These are phyloP conservation scores for Globisporangium alternatum DNA, from an alignment of 352 stramenopile species.

Conservation along the genomic window DNA sequence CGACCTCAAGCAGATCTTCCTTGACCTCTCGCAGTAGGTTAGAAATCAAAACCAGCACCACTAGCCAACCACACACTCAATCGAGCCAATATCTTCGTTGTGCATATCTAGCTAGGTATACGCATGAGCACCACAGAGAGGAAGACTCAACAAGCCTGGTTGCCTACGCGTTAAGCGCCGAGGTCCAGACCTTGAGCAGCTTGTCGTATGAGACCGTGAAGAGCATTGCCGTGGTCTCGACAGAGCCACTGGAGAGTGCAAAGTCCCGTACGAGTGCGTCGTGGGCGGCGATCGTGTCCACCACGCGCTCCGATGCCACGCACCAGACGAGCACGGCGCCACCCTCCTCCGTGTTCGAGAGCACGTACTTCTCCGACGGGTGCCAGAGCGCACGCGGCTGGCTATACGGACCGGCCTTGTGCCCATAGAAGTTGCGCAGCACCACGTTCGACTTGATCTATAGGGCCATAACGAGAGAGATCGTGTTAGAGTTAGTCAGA, in stretches of 20 bases:
- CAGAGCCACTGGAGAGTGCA: slow-evolving; percentile 1
- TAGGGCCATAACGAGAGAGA: neutral
- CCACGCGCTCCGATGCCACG: slow-evolving; percentile 70
- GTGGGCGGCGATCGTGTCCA: slow-evolving; percentile 67
- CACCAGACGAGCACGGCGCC: slow-evolving; percentile 68
- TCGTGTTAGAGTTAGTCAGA: neutral
- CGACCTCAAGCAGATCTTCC: slow-evolving; percentile 65
- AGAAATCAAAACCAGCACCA: neutral
- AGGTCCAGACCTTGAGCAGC: slow-evolving; percentile 59
- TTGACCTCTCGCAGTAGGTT: slow-evolving; percentile 30
- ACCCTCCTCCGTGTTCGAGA: slow-evolving; percentile 79
- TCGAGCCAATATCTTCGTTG: neutral
- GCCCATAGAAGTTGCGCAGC: slow-evolving; percentile 76
- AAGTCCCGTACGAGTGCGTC: slow-evolving; percentile 65
- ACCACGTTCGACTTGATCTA: slow-evolving; percentile 65
- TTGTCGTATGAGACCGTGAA: slow-evolving; percentile 84
- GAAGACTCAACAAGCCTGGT: neutral
- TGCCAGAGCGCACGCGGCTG: slow-evolving; percentile 74
- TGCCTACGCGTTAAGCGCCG: neutral
- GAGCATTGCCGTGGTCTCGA: slow-evolving; percentile 21
- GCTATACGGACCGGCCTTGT: slow-evolving; percentile 82
- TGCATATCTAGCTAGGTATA: neutral
- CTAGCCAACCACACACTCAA: neutral
- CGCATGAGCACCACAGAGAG: neutral
- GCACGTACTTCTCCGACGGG: slow-evolving; percentile 78